Percentiles rank a stretch among this genome's conserved stretches.
Evolutionary conservation across 179 eudicot genomes (phyloP).

Genomic region (Carnegiea gigantea): DNA sequence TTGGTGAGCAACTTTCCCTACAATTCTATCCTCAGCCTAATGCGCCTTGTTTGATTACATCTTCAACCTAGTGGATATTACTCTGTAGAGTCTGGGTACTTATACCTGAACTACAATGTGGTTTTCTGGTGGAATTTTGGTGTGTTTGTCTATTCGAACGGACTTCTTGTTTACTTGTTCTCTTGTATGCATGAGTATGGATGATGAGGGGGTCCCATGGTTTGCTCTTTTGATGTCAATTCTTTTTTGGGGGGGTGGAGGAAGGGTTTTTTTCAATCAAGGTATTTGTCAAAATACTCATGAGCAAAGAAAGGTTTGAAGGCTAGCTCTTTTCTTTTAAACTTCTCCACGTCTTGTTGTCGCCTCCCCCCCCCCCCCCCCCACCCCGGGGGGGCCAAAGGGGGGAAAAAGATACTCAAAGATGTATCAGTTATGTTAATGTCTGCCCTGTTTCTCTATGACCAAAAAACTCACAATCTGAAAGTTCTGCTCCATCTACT

Average conservation of each 20-base stretch:
- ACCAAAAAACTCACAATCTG: neutral
- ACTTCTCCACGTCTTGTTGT: too few species aligned
- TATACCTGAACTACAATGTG: neutral
- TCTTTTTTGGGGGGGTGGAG: neutral
- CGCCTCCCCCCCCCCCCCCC: too few species aligned
- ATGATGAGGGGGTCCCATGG: neutral
- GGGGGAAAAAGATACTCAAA: neutral
- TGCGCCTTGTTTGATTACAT: neutral
- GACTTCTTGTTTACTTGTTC: neutral
- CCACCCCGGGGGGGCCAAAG: too few species aligned
- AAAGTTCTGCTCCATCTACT: neutral
- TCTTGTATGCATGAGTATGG: neutral
- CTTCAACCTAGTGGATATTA: neutral
- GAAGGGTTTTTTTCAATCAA: too few species aligned
- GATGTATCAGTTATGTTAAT: neutral
- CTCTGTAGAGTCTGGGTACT: neutral
- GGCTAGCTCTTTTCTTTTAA: too few species aligned
- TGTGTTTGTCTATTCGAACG: neutral
- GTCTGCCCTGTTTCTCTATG: neutral
- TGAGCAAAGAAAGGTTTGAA: too few species aligned
- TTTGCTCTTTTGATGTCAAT: too few species aligned
- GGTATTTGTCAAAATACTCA: too few species aligned
- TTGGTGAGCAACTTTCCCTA: conserved; percentile 52
- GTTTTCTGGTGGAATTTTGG: neutral
- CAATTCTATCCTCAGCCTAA: neutral